phyloP scores from a whole-genome alignment of 2,329 filamentous ascomycete species.

The Venturia asperata region DNA sequence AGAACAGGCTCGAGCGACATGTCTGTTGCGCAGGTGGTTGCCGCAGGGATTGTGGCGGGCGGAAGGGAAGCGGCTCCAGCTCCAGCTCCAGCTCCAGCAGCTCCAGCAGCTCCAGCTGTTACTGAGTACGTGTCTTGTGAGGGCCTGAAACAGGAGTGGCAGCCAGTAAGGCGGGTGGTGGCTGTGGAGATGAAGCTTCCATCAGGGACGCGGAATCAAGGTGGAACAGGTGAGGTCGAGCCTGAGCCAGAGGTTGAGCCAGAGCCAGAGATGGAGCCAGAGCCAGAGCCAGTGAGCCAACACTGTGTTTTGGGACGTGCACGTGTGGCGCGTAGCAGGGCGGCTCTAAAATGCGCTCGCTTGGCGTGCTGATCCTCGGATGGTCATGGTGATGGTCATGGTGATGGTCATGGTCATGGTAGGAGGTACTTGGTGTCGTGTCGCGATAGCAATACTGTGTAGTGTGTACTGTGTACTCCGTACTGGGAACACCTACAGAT shows the following conservation, averaged over 20 bases:
- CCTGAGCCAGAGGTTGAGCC: neutral
- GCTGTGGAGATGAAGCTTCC: neutral
- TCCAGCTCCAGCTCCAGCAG: too few relatives aligned
- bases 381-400: too few relatives aligned
- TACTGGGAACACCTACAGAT: too few relatives aligned
- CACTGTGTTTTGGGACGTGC: neutral
- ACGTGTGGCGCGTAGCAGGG: neutral
- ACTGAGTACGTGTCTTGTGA: neutral
- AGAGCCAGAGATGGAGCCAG: too few relatives aligned
- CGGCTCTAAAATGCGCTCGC: neutral
- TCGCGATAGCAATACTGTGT: too few relatives aligned
- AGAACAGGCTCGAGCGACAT: neutral
- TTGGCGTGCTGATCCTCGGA: neutral
- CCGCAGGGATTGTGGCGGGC: neutral
- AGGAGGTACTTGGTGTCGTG: too few relatives aligned
- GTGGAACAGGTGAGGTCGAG: conserved; percentile 2
- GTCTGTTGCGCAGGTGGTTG: neutral
- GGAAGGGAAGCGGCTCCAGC: conserved; percentile 13
- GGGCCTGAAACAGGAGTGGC: neutral
- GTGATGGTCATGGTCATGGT: too few relatives aligned
- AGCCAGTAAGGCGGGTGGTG: neutral
- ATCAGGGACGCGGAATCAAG: neutral
- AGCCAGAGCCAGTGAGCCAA: neutral
- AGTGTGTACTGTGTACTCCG: too few relatives aligned
- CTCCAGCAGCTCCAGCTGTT: too few relatives aligned